Base-by-base conservation (phyloP, 2,329 filamentous ascomycete genomes). In the Trichoderma endophyticum region DNA sequence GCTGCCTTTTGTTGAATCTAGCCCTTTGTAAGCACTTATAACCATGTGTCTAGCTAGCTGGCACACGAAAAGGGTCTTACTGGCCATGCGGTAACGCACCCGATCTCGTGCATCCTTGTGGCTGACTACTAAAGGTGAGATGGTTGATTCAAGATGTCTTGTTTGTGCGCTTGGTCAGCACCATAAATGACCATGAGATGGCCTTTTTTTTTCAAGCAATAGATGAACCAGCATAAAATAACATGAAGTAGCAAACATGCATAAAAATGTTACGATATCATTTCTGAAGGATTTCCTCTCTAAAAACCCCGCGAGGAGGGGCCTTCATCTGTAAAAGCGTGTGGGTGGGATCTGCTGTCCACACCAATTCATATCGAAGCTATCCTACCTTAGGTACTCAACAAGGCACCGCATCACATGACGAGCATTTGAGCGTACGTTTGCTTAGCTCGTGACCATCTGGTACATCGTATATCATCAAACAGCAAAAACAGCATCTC, bases 271-370 rank as follows among this genome's bases (percentile, higher is more conserved):
- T 36, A 36, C n/a, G 15, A 66, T 26, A 21, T 30, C 48, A 14
- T 56, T 54, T 28, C 14, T 6, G 24, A 30, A 54, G 62, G 43
- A 54, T 65, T 34, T 34, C 30, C 12, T 51, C 7, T 30, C 14
- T 1, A 51, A 66, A 61, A 62, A 66, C 30, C 63, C 63, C 63
- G 63, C 63, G 30, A 62, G 48, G 63, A 66, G 63, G 63, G 63
- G 63, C 34, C 43, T 56, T 34, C 8, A 39, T 36, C 18, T 56
- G 30, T n/a, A 56, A 26, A 51, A 21, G 8, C 36, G 56, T 48
- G 36, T 63, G 65, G 28, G 15, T 30, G 24, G 28, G 8, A 12
- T 56, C 8, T 30, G 8, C 43, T n/a, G n/a, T 14, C 5, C 43
- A 51, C 43, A 51, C 43, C n/a, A 30, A 32, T 36, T 66, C 51